phyloP scores from a whole-genome alignment of 345 rosid species.

The Eutrema yunnanense region DNA sequence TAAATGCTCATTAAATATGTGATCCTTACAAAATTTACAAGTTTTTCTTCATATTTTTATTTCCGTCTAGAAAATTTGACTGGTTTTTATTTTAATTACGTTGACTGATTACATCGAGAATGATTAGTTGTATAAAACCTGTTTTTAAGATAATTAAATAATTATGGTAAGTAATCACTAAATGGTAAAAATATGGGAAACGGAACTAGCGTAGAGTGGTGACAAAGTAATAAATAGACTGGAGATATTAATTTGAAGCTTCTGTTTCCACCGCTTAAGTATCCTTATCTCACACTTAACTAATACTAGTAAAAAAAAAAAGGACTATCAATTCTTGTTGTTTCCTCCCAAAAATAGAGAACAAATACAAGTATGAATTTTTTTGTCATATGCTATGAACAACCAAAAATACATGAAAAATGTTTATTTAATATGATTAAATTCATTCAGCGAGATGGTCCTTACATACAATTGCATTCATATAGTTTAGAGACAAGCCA shows the following conservation, averaged over 20 bases:
- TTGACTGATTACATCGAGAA: conserved; percentile 15
- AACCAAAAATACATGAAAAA: conserved; percentile 7
- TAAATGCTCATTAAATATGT: background rate
- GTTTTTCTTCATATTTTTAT: background rate
- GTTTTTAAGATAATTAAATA: background rate
- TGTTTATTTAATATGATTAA: background rate
- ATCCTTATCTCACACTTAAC: background rate
- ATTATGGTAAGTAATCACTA: background rate
- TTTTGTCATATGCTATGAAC: conserved; percentile 9
- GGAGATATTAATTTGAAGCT: background rate
- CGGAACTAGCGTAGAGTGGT: background rate
- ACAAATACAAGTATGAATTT: background rate
- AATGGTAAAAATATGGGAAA: background rate
- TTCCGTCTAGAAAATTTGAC: background rate
- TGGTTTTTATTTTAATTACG: background rate
- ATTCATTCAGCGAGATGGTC: conserved; percentile 24
- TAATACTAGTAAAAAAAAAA: background rate
- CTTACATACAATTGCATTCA: conserved; percentile 22
- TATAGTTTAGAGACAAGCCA: conserved; percentile 24
- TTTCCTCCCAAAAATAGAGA: background rate
- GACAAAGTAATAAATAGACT: background rate
- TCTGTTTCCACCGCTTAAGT: background rate
- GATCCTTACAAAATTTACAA: background rate
- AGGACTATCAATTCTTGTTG: background rate
- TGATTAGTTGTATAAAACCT: background rate